Percentiles rank a stretch among this genome's conserved stretches.
Evolutionary conservation across 2,329 filamentous ascomycete genomes (phyloP).

Genomic region (Phaeosphaeriaceae sp.): DNA sequence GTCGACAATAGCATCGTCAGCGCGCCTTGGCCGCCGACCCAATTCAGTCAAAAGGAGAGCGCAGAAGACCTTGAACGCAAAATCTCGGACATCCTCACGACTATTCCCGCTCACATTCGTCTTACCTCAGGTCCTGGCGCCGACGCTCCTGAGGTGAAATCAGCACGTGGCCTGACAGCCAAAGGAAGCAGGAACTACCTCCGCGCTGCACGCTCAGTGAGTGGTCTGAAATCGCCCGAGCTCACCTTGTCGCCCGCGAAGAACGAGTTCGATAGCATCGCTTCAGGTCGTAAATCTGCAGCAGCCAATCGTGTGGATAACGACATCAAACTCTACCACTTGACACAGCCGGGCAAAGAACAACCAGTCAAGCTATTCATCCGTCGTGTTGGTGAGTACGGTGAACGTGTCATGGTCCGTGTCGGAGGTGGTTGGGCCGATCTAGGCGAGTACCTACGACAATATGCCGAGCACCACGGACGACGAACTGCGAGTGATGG

Average conservation of each 20-base stretch:
- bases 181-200: conserved; percentile 41
- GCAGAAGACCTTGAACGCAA: conserved; percentile 76
- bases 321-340: conserved; percentile 90
- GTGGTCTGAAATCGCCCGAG: conserved; percentile 43
- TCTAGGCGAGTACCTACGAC: conserved; percentile 89
- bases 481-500: conserved; percentile 68
- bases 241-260: conserved; percentile 48
- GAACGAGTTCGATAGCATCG: conserved; percentile 36
- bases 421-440: conserved; percentile 99
- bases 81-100: conserved; percentile 78
- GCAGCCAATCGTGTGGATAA: conserved; percentile 44
- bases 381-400: conserved; percentile 85
- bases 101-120: conserved; percentile 80
- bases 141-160: conserved; percentile 39
- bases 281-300: conserved; percentile 38
- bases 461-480: conserved; percentile 91
- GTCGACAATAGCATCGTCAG: conserved; percentile 47
- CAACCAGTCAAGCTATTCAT: conserved; percentile 95
- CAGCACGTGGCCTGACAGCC: conserved; percentile 31
- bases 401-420: conserved; percentile 95
- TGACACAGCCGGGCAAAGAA: conserved; percentile 82
- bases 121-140: conserved; percentile 59
- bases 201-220: conserved; percentile 41
- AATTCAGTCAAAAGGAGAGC: conserved; percentile 39
- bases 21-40: conserved; percentile 45